Evolutionary conservation across 2,329 filamentous ascomycete species (phyloP), one percentile per base, ranked within the genome.

Genomic region (Claviceps paspali): DNA sequence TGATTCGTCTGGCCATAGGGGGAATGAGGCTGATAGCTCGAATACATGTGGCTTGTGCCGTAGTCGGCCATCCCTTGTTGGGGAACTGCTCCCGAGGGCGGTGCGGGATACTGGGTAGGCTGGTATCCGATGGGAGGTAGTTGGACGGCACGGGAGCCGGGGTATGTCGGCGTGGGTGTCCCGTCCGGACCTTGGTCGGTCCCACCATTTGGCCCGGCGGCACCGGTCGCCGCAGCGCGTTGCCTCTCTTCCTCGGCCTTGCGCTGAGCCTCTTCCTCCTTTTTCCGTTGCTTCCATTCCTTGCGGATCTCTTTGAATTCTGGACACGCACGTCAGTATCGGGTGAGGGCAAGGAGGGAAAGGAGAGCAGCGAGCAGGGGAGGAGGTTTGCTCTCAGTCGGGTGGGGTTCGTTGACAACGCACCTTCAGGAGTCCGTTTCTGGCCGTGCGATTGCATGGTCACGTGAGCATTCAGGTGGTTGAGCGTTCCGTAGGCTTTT

Each of bases 301-400:
- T 96, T 96, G 45, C 91, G 82, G 42, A 96, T 95, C 54, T 98
- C 91, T 58, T 98, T 98, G 65, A 98, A 96, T 60, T 96, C 91
- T 96, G 39, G 5, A 6, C 1, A 8, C n/a, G 6, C 1, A 15
- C 9, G 8, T 34, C 22, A 34, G 22, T 26, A 14, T 8, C 19
- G n/a, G 12, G 9, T 15, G 8, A 8, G 17, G 29, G 14, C 10
- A n/a, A n/a, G n/a, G n/a, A n/a, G n/a, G n/a, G n/a, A n/a, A n/a
- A 15, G n/a, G 14, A n/a, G 10, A 8, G 15, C 29, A 17, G 5
- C 8, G 5, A 14, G 10, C 5, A 8, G 21, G 21, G 21, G 9
- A 30, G 18, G 15, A 6, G 5, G 29, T 10, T 30, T 30, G 21
- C 21, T n/a, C 11, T 22, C n/a, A 7, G 15, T 19, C n/a, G 5